These are phyloP conservation scores for Rostrohypoxylon terebratum DNA, from an alignment of 495 filamentous ascomycete genomes.

Conservation along the genomic window DNA sequence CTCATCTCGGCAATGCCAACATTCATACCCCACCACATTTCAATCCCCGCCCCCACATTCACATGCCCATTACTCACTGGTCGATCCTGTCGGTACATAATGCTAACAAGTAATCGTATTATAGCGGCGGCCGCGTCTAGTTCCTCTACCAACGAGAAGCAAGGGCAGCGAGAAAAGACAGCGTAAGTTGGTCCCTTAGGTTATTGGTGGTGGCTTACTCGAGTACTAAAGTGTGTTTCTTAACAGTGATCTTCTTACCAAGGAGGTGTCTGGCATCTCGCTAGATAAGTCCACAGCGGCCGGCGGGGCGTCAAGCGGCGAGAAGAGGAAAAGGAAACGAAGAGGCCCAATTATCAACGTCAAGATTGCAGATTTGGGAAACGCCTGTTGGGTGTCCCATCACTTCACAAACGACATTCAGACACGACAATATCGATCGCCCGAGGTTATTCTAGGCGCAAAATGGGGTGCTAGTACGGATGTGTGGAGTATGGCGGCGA, in stretches of 20 bases:
- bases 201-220: background rate
- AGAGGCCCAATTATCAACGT: constrained; percentile 85
- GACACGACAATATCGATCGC: constrained; percentile 95
- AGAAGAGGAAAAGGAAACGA: constrained; percentile 65
- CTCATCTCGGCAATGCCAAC: background rate
- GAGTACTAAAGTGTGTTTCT: background rate
- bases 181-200: constrained; percentile 70
- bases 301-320: constrained; percentile 53
- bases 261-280: constrained; percentile 94
- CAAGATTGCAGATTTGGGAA: constrained; percentile 98
- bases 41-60: constrained; percentile 9
- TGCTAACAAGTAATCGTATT: constrained; percentile 25
- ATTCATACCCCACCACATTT: background rate
- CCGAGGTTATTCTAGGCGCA: constrained; percentile 94
- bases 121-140: constrained; percentile 29
- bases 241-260: constrained; percentile 86
- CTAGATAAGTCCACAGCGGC: constrained; percentile 76
- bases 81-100: background rate
- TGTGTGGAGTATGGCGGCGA: constrained; percentile 99
- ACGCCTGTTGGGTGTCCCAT: constrained; percentile 98
- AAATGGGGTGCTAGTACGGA: constrained; percentile 99
- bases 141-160: constrained; percentile 65
- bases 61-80: background rate
- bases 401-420: constrained; percentile 99
- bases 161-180: constrained; percentile 92